These are phyloP conservation scores for Cryphonectria naterciae DNA, from an alignment of 2,329 filamentous ascomycete species.

Conservation along the genomic window DNA sequence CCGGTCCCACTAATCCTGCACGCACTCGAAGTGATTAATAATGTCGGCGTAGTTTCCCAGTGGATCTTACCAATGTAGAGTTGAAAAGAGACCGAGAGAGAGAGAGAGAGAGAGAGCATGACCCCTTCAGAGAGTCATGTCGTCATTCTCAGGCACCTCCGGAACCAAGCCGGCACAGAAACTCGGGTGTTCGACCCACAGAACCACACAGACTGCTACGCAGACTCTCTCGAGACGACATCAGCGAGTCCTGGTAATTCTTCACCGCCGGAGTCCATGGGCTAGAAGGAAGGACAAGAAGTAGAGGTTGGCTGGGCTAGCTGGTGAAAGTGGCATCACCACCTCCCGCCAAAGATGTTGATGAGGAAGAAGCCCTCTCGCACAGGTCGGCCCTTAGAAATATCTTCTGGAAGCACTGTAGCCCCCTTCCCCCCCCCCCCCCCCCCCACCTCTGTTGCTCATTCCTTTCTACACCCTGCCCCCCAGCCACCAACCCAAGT, in stretches of 20 bases:
- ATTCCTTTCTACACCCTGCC: not conserved
- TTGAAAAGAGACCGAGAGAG: too few relatives aligned
- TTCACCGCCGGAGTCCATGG: too few relatives aligned
- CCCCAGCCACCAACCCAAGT: not conserved
- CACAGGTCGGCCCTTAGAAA: not conserved
- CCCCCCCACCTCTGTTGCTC: not conserved
- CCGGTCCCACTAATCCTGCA: too few relatives aligned
- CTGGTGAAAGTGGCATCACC: not conserved
- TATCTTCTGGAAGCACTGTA: too few relatives aligned
- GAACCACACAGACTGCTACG: not conserved
- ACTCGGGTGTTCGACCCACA: not conserved
- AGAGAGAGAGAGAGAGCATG: too few relatives aligned
- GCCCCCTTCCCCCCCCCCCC: too few relatives aligned
- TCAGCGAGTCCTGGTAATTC: too few relatives aligned
- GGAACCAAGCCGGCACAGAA: not conserved
- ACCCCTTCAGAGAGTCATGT: not conserved
- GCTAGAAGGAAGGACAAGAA: not conserved
- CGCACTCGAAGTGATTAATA: not conserved
- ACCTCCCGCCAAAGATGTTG: too few relatives aligned
- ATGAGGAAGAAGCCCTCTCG: too few relatives aligned
- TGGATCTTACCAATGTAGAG: not conserved
- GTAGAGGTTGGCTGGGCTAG: not conserved
- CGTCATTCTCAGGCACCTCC: constrained; percentile 5
- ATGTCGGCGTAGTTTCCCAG: not conserved
- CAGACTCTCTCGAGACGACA: too few relatives aligned